Evolutionary conservation across 805 yeast genomes (phyloP), one percentile per base, ranked within the genome.

Genomic region (Lachancea sp.): DNA sequence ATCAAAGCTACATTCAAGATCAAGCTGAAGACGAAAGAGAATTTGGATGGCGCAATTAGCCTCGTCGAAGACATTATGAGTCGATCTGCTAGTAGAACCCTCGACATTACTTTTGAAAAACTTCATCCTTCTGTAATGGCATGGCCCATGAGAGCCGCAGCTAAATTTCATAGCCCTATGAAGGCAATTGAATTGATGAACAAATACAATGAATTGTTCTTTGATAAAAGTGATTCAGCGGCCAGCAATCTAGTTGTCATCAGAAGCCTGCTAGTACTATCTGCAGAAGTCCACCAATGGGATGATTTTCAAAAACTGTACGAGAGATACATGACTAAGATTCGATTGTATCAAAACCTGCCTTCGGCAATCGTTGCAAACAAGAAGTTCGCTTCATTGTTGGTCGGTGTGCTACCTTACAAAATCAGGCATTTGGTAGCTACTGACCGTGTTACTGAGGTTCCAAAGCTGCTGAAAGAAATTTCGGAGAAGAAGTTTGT

Each of bases 41-140:
- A 61, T 34, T 45, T 63, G 6, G 45, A 52, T 13, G 41, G 55
- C 23, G 57, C 64, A 11, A 58, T 59, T 9, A 48, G 49, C 5
- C 56, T 60, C 36, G 56, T 57, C 24, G 59, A 60, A 37, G 58
- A 50, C 17, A 51, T 61, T 13, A 53, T 65, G 46, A 50, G 50
- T 20, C 56, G 49, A 25, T 55, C 49, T 17, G 51, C 54, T 23
- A 48, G 45, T 21, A 50, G 43, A 41, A 51, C 41, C 16, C 29
- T 45, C 24, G 55, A 46, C 43, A 43, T 54, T 1, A 41, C 56
- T 0, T 40, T 43, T n/a, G 51, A 51, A 2, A 46, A 45, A 11
- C 38, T 65, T 23, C 64, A 61, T 32, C 67, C 68, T 18, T 52
- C 63, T 2, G 50, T 61, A 7, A 42, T 67, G 40, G 64, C 62